Conservation (phyloP, 768 basidiomycete genomes). For the Phaeolepiota aurea region DNA sequence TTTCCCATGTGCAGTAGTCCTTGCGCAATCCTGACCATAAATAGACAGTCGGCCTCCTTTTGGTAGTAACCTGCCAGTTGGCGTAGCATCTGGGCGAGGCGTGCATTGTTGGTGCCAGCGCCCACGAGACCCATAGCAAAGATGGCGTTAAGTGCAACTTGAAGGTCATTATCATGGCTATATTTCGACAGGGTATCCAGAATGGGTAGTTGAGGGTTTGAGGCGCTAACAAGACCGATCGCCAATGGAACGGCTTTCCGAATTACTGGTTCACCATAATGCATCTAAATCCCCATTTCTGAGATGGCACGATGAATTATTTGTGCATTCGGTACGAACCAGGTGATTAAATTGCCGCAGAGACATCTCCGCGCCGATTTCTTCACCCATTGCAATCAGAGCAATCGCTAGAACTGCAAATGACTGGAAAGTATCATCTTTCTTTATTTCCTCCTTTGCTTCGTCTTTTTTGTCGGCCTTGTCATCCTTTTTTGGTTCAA, state of each 20-base stretch:
- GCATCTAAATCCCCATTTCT: constrained; percentile 90
- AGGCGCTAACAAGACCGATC: constrained; percentile 88
- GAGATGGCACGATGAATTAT: constrained; percentile 3
- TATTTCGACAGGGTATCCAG: constrained; percentile 98
- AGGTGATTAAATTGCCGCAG: constrained; percentile 95
- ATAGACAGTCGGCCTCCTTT: constrained; percentile 94
- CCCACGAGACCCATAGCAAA: constrained; percentile 98
- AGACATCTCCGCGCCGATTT: constrained; percentile 97
- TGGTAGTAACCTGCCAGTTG: constrained; percentile 97
- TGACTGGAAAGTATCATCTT: constrained; percentile 78
- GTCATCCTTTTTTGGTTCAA: constrained; percentile 41
- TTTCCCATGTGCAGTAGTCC: constrained; percentile 99
- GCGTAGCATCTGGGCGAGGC: constrained; percentile 94
- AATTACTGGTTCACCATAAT: constrained; percentile 91
- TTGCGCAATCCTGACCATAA: constrained; percentile 93
- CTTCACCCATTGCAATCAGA: constrained; percentile 96
- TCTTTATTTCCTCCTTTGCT: constrained; percentile 39
- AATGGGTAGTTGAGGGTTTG: constrained; percentile 90
- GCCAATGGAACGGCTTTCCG: constrained; percentile 92
- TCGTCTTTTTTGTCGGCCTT: constrained; percentile 41
- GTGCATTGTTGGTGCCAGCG: constrained; percentile 97
- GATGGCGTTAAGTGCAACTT: constrained; percentile 93
- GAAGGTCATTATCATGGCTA: constrained; percentile 97
- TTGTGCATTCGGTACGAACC: constrained; percentile 33
- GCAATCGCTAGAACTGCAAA: constrained; percentile 93